Percentiles rank a stretch among this genome's conserved stretches.
Conservation (phyloP, 75 land plant genomes). For the Cupressus sempervirens region DNA sequence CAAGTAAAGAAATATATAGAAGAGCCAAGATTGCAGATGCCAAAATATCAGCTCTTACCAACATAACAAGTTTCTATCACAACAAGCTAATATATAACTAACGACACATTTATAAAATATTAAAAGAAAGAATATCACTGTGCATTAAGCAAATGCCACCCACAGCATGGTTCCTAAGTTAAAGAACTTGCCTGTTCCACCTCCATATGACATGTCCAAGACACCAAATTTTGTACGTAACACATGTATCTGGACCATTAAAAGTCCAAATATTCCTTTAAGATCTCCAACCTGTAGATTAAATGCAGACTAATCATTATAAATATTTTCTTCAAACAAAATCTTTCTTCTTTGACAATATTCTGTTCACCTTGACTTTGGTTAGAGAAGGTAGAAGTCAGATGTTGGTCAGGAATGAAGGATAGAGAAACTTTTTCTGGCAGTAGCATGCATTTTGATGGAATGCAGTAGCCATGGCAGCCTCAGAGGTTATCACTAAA, state of each 20-base stretch:
- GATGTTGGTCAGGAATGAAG: no score
- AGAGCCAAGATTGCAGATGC: not conserved
- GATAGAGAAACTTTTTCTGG: no score
- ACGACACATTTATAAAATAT: not conserved
- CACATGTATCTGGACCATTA: slow-evolving; percentile 45
- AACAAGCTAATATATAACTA: not conserved
- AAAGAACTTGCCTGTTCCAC: slow-evolving; percentile 50
- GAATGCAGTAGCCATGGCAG: not conserved
- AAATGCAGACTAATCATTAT: not conserved
- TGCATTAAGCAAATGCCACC: not conserved
- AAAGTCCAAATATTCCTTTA: slow-evolving; percentile 72
- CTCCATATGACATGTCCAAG: slow-evolving; percentile 64
- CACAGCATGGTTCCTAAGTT: not conserved
- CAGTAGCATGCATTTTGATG: not conserved
- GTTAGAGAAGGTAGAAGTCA: no score
- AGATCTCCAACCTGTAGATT: slow-evolving; percentile 71
- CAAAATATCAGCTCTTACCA: not conserved
- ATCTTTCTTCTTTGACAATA: not conserved
- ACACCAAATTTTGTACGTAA: slow-evolving; percentile 66
- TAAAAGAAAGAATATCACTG: not conserved
- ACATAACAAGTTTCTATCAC: not conserved
- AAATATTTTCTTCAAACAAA: slow-evolving; percentile 5
- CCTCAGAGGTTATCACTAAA: no score
- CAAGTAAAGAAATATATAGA: no score
- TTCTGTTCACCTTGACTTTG: not conserved